Evolutionary conservation across 208 protist species (phyloP).

Genomic region (Trypanosoma cruzi): DNA sequence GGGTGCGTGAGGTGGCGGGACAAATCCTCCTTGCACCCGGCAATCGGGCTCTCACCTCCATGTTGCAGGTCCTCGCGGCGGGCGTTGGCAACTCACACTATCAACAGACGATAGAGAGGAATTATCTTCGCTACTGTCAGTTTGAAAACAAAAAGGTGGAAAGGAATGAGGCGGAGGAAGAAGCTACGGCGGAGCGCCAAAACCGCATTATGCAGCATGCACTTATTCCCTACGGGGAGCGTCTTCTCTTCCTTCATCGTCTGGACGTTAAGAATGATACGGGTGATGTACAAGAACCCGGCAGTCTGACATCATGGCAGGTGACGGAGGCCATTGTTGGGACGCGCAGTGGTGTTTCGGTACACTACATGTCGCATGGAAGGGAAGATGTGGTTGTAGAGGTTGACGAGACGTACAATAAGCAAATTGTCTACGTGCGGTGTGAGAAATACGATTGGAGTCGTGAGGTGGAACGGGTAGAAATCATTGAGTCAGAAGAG

Average conservation of each 20-base stretch:
- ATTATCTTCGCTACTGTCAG: conserved; percentile 55
- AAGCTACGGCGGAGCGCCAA: conserved; percentile 76
- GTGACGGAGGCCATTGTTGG: conserved; percentile 74
- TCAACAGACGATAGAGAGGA: conserved; percentile 56
- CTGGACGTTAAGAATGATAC: conserved; percentile 15
- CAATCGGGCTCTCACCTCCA: conserved; percentile 57
- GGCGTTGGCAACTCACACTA: conserved; percentile 69
- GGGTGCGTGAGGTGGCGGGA: conserved; percentile 35
- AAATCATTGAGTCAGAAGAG: conserved; percentile 75
- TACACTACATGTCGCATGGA: conserved; percentile 65
- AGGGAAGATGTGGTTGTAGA: conserved; percentile 75
- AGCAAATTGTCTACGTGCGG: conserved; percentile 80
- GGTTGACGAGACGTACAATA: conserved; percentile 81
- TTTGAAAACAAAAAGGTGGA: conserved; percentile 42
- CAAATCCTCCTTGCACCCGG: conserved; percentile 41
- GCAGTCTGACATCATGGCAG: conserved; percentile 65
- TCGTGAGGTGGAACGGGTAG: conserved; percentile 66
- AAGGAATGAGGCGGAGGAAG: conserved; percentile 66
- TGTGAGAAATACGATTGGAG: conserved; percentile 71
- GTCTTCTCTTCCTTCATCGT: conserved; percentile 69
- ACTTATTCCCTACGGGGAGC: conserved; percentile 68
- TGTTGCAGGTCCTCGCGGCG: conserved; percentile 74
- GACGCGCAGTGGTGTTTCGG: conserved; percentile 67
- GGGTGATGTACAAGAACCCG: conserved; percentile 24
- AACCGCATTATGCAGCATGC: conserved; percentile 89